Conservation (phyloP, 176 grass and related monocot genomes). For the Luzula sylvatica region DNA sequence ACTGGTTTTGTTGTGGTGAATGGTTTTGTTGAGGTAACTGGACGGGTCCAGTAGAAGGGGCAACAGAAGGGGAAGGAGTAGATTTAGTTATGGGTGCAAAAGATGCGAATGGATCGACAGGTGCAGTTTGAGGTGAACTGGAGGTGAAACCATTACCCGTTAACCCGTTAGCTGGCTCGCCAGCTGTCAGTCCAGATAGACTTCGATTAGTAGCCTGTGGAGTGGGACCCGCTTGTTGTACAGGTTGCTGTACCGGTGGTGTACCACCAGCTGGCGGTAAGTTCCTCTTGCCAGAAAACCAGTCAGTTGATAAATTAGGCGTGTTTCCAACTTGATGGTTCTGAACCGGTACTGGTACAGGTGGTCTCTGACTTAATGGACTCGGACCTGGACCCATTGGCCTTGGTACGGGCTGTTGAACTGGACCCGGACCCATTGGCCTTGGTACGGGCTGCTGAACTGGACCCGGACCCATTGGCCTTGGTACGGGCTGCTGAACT, state of each 20-base stretch:
- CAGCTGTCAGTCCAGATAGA: conserved; percentile 39
- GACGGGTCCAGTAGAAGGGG: conserved; percentile 30
- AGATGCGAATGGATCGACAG: conserved; percentile 37
- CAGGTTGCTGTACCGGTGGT: neutral
- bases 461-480: conserved; percentile 15
- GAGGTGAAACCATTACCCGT: conserved; percentile 44
- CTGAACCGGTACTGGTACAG: conserved; percentile 21
- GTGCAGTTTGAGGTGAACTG: conserved; percentile 32
- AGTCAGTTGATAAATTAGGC: conserved; percentile 65
- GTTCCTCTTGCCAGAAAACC: conserved; percentile 59
- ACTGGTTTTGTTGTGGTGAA: conserved; percentile 31
- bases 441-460: conserved; percentile 39
- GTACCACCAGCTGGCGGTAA: conserved; percentile 33
- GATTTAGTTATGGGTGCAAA: conserved; percentile 26
- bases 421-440: conserved; percentile 20
- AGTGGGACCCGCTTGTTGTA: conserved; percentile 5
- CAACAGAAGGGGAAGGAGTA: conserved; percentile 30
- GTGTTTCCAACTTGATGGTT: conserved; percentile 35
- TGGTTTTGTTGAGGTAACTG: conserved; percentile 39
- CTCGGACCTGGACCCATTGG: conserved; percentile 24
- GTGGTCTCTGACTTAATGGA: conserved; percentile 31
- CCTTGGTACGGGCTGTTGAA: conserved; percentile 35
- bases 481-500: conserved; percentile 38
- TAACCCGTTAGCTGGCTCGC: conserved; percentile 45
- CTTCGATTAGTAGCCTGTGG: conserved; percentile 44